These are phyloP conservation scores for Amyloporia xantha DNA, from an alignment of 768 basidiomycete genomes.

Conservation along the genomic window DNA sequence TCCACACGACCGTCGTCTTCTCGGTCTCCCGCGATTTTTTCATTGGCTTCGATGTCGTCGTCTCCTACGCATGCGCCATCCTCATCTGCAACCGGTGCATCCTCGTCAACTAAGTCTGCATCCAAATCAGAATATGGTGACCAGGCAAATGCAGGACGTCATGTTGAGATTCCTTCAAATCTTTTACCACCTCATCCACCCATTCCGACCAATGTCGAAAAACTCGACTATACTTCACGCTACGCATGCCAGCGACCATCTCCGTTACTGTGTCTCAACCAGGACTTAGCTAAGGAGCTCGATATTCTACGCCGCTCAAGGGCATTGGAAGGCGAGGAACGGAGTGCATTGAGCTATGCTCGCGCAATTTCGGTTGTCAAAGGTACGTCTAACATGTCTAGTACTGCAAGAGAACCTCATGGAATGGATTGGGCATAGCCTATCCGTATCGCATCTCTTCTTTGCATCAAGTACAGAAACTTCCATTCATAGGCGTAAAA, in stretches of 20 bases:
- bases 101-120: no score
- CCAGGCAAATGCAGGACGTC: background rate
- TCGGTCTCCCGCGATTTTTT: no score
- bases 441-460: constrained; percentile 27
- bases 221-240: constrained; percentile 28
- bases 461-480: constrained; percentile 21
- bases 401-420: no score
- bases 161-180: constrained; percentile 14
- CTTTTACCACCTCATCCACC: constrained; percentile 18
- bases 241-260: constrained; percentile 60
- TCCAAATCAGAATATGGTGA: no score
- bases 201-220: constrained; percentile 10
- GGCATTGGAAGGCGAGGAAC: constrained; percentile 58
- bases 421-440: no score
- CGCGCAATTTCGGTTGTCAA: constrained; percentile 58
- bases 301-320: constrained; percentile 51
- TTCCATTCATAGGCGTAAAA: constrained; percentile 36
- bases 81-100: no score
- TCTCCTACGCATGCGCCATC: constrained; percentile 8
- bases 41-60: constrained; percentile 6
- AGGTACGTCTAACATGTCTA: constrained; percentile 10
- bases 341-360: constrained; percentile 66
- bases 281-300: constrained; percentile 52
- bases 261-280: constrained; percentile 65
- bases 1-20: background rate